Conservation (phyloP, 139 green algal species). For the Yamagishiella unicocca region DNA sequence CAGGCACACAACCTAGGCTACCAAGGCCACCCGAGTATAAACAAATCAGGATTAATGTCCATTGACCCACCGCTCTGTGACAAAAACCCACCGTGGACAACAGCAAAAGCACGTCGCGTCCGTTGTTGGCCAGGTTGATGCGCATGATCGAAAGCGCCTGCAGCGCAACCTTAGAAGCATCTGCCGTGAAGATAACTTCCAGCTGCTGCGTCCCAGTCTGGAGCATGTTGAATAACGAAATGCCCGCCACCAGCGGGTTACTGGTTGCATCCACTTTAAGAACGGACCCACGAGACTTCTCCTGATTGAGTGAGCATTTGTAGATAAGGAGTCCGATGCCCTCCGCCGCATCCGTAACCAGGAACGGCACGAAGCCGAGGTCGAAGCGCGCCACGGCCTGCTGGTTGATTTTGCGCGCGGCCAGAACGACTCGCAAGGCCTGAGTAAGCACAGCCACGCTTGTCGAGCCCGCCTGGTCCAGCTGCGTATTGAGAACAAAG, state of each 20-base stretch:
- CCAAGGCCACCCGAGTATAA: no score
- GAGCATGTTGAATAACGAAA: slow-evolving; percentile 45
- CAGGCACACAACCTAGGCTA: no score
- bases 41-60: no score
- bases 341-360: slow-evolving; percentile 15
- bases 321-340: slow-evolving; percentile 50
- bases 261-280: slow-evolving; percentile 41
- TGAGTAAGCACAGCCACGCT: slow-evolving; percentile 10
- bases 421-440: slow-evolving; percentile 44
- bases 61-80: no score
- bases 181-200: slow-evolving; percentile 50
- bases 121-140: slow-evolving; percentile 48
- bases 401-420: slow-evolving; percentile 49
- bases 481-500: slow-evolving; percentile 49
- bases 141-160: slow-evolving; percentile 53
- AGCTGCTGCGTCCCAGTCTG: slow-evolving; percentile 1
- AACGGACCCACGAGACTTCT: slow-evolving; percentile 12
- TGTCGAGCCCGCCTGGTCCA: slow-evolving; percentile 29
- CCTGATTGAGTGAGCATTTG: slow-evolving; percentile 31
- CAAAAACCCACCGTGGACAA: slow-evolving; percentile 23
- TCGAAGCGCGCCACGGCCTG: slow-evolving; percentile 35
- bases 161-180: slow-evolving; percentile 44
- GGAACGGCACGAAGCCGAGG: slow-evolving; percentile 44
- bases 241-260: slow-evolving; percentile 43
- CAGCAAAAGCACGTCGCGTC: slow-evolving; percentile 50